Base-by-base conservation (phyloP, 208 protist species). In the Acanthamoeba castellanii region DNA sequence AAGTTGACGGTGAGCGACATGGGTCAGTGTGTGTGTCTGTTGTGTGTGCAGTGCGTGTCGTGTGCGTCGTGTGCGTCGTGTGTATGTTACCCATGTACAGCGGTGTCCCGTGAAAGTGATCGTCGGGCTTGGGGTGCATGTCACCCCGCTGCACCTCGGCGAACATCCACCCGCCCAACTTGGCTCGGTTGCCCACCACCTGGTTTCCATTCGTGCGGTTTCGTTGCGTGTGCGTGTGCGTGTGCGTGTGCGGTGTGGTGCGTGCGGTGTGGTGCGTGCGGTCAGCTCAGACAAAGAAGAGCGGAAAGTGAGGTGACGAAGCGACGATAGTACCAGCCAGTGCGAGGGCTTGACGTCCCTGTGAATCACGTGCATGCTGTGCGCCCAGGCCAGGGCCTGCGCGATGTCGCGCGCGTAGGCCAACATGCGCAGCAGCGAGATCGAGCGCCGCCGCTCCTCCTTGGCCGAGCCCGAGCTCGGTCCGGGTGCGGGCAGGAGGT, bases 131-230 rank as follows among this genome's bases (percentile, higher is more conserved):
- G 14, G 87, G 32, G 47, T 92, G 87, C 8, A 74, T 20, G 64
- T 76, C 87, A 18, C 47, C 87, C 34, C 1, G n/a, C n/a, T 92
- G 87, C 5, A 92, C 42, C 87, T 92, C 87, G 25, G 87, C 87
- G 74, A 92, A 92, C 87, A 92, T 92, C 87, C 87, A 92, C 13
- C 87, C 87, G 27, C 87, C 87, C 30, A 92, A 47, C 87, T 92
- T 92, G 59, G 87, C 87, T 14, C n/a, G 9, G 13, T 30, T 32
- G 42, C 87, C 87, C 25, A 37, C 25, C 32, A 89, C 81, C 37
- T 57, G 50, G 14, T 18, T 18, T 57, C 4, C 37, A 42, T 42
- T 42, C n/a, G 42, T 84, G n/a, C n/a, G 37, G 22, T 27, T 66
- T 13, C 13, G 59, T 66, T 66, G 59, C 16, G 13, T 66, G 22